A percentile compares a stretch with the other conserved stretches of the same genome.
phyloP scores from a whole-genome alignment of 371 early-diverging fungal species.

The Saksenaea oblongispora region DNA sequence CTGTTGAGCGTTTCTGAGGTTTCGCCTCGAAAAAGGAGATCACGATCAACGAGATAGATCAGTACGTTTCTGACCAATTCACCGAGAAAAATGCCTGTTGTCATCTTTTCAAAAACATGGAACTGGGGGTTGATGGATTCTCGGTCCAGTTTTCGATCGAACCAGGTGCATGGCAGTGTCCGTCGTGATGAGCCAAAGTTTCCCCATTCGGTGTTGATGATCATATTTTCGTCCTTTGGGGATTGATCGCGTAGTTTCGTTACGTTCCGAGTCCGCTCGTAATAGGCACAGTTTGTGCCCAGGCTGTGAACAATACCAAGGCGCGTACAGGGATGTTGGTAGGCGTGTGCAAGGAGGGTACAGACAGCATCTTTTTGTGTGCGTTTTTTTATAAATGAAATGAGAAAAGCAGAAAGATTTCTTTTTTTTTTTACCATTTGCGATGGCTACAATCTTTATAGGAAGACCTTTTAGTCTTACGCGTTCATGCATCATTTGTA shows the following conservation, averaged over 20 bases:
- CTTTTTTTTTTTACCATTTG: conserved; percentile 34
- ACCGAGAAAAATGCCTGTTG: conserved; percentile 95
- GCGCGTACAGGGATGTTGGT: conserved; percentile 82
- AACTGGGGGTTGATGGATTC: conserved; percentile 74
- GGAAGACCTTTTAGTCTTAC: conserved; percentile 44
- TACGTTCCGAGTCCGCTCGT: conserved; percentile 70
- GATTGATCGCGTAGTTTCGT: conserved; percentile 58
- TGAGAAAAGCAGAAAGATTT: not conserved
- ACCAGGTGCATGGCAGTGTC: conserved; percentile 79
- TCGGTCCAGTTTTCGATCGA: conserved; percentile 81
- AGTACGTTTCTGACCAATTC: conserved; percentile 82
- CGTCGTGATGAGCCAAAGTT: conserved; percentile 77
- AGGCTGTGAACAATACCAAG: conserved; percentile 92
- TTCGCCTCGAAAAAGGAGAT: conserved; percentile 73
- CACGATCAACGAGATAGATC: conserved; percentile 76
- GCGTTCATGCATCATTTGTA: conserved; percentile 35
- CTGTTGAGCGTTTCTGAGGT: conserved; percentile 63
- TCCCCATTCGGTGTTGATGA: conserved; percentile 90
- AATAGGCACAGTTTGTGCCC: conserved; percentile 94
- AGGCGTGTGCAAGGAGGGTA: conserved; percentile 88
- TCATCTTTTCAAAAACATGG: conserved; percentile 93
- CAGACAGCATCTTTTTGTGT: conserved; percentile 79
- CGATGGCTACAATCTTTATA: conserved; percentile 50
- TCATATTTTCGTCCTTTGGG: conserved; percentile 66
- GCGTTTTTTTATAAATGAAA: too few species aligned